phyloP scores from a whole-genome alignment of 495 filamentous ascomycete species.

The Aspergillus egyptiacus region DNA sequence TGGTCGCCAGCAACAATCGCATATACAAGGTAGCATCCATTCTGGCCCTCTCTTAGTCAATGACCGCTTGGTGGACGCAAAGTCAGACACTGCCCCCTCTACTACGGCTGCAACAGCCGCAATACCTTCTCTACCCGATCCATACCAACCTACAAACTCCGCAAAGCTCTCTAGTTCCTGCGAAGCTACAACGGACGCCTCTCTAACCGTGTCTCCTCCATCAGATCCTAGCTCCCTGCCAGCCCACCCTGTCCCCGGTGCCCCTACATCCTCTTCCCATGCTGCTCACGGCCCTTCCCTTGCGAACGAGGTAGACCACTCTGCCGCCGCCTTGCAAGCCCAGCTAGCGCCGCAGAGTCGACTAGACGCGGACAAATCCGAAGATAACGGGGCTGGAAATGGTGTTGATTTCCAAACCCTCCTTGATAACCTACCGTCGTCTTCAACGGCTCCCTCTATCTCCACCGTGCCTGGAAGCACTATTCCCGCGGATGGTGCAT shows the following conservation, averaged over 20 bases:
- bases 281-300: slow-evolving; percentile 36
- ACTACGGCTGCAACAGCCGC: slow-evolving; percentile 18
- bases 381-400: slow-evolving; percentile 22
- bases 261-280: slow-evolving; percentile 37
- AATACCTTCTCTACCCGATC: slow-evolving; percentile 6
- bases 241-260: slow-evolving; percentile 32
- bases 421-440: slow-evolving; percentile 46
- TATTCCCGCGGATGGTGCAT: slow-evolving; percentile 24
- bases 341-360: slow-evolving; percentile 21
- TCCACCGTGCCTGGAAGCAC: slow-evolving; percentile 25
- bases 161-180: slow-evolving; percentile 12
- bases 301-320: slow-evolving; percentile 31
- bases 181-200: slow-evolving; percentile 18
- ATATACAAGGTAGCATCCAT: slow-evolving; percentile 27
- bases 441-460: slow-evolving; percentile 31
- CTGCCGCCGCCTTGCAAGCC: slow-evolving; percentile 17
- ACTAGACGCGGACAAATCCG: slow-evolving; percentile 23
- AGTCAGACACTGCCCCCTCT: slow-evolving; percentile 20
- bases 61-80: slow-evolving; percentile 14
- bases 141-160: slow-evolving; percentile 11
- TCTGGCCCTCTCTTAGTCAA: slow-evolving; percentile 14
- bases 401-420: slow-evolving; percentile 49
- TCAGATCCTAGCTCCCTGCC: slow-evolving; percentile 31
- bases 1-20: slow-evolving; percentile 13
- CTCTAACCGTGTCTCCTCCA: slow-evolving; percentile 26